Evolutionary conservation across 169 alveolate species (phyloP), one percentile per base, ranked within the genome.

Genomic region (Babesia gibsoni): DNA sequence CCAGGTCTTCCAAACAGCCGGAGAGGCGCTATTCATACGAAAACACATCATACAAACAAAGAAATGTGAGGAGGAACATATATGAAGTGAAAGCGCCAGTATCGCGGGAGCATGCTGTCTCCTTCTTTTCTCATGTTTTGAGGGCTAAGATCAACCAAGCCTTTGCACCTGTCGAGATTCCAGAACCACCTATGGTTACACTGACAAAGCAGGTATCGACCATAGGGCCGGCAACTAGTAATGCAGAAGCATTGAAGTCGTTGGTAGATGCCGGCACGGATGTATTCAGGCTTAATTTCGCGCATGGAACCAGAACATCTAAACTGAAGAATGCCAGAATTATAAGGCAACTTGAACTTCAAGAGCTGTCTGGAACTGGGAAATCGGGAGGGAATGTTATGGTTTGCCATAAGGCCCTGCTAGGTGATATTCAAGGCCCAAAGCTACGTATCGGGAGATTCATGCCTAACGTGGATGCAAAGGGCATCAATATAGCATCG

Each of bases 361-460:
- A 12, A 18, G 57, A 48, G 9, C 67, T 72, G 20, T 84, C 93
- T 3, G 66, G 75, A 22, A 89, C 80, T 2, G 66, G 20, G 10
- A n/a, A 42, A 30, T 58, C 85, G 4, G 10, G 42, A 0, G 74
- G 52, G 49, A 27, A 52, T 37, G 30, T 33, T 18, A 43, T 69
- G 46, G 27, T 52, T 12, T 32, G 29, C 30, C 67, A 59, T n/a
- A 57, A 30, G 61, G 68, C 77, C 27, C 65, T 89, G 36, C 68
- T 85, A 16, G 91, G 91, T 27, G 93, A 84, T 83, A 88, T 84
- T 10, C 94, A 90, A 65, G 94, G 94, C 33, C 94, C 94, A 1
- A 85, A 90, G 74, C 68, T 90, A 35, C 67, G 94, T 46, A 86
- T 88, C 33, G 94, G 94, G 4, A 79, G 69, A 53, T 84, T 90